phyloP scores from a whole-genome alignment of 2,329 filamentous ascomycete genomes.

The Geosmithia morbida region DNA sequence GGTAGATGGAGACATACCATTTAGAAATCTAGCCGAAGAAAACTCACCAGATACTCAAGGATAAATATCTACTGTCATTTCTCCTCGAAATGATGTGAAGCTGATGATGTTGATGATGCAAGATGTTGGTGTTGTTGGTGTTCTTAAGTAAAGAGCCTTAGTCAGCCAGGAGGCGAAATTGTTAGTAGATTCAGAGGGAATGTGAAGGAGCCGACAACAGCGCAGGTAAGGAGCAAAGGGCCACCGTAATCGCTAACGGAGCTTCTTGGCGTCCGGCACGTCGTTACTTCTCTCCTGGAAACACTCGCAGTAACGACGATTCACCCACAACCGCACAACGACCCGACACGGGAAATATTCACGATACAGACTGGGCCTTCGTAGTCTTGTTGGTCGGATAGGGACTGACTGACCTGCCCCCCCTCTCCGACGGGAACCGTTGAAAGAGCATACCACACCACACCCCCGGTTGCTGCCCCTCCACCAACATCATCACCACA shows the following conservation, averaged over 20 bases:
- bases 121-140: neutral
- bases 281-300: neutral
- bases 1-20: neutral
- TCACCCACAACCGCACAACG: too few species aligned
- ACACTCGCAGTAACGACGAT: neutral
- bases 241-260: neutral
- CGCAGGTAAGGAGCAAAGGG: neutral
- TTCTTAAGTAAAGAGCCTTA: neutral
- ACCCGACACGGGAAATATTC: neutral
- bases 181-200: neutral
- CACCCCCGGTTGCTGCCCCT: neutral
- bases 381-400: neutral
- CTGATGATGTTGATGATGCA: neutral
- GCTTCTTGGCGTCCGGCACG: neutral
- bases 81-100: neutral
- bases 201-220: neutral
- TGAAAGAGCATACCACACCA: neutral
- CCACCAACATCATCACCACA: neutral
- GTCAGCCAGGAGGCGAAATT: neutral
- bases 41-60: neutral
- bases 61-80: neutral
- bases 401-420: neutral
- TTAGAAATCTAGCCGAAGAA: neutral
- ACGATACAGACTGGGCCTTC: neutral
- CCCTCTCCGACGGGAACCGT: neutral